Base-by-base conservation (phyloP, 345 rosid species). In the Brassica incana region DNA sequence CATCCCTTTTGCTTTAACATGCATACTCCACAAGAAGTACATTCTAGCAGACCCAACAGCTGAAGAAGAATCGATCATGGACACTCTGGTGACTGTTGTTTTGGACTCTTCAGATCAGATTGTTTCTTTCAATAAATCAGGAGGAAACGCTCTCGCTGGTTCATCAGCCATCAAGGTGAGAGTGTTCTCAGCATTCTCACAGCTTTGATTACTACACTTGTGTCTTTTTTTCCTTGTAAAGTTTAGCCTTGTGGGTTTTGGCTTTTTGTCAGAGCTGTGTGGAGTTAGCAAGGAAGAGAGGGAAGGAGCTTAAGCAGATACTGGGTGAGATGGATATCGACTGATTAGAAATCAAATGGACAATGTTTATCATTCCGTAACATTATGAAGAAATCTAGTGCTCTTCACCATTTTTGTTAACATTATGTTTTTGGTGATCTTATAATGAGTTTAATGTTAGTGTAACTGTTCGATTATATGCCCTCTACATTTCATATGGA, bases 31-130 rank as follows among this genome's bases (percentile, higher is more conserved):
- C 84, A 89, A 84, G 86, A 92, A 84, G 32, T 84, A 91, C 83
- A 87, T 95, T 75, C 79, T 95, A 81, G 91, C 90, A n/a, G 98
- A 92, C 74, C 97, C 99, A 38, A 89, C 91, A 79, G 84, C 90
- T 0, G 98, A 90, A 87, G 98, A 95, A 86, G 99, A 95, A 83
- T 84, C 91, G 2, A 76, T 90, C 58, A 90, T 95, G 98, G 94
- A 91, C 83, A 91, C 99, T 40, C 68, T 82, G 23, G 84, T 88
- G 62, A 91, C 93, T 0, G 86, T 89, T 56, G 98, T 90, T 68
- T 83, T 95, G 77, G 93, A 95, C 83, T 82, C 90, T 71, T 89
- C 88, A 4, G 81, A 80, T 72, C 90, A 88, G 77, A 87, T 92
- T 61, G 90, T 95, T 30, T 90, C 95, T 6, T 85, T 95, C 69